Evolutionary conservation across 73 alveolate species (phyloP).

Genomic region (Uronychia binucleata): DNA sequence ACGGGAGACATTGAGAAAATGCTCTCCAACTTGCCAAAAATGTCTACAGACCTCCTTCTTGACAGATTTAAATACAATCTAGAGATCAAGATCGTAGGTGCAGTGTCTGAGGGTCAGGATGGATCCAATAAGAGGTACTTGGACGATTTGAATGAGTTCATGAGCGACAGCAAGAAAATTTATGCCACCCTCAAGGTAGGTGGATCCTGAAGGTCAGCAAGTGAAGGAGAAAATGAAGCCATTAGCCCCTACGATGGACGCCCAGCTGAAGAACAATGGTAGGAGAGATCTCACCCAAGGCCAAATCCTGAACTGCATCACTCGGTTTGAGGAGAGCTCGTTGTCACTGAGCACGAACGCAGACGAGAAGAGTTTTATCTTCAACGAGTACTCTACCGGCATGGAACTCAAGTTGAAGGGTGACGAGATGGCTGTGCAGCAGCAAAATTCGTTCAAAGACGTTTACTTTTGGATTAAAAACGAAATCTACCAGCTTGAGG

Average conservation of each 20-base stretch:
- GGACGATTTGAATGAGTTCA: background rate
- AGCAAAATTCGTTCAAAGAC: conserved; percentile 9
- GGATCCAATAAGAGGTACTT: background rate
- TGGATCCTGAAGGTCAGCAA: no score
- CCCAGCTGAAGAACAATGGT: background rate
- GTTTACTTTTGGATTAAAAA: conserved; percentile 17
- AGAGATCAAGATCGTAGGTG: background rate
- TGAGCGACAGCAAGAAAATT: background rate
- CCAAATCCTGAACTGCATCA: background rate
- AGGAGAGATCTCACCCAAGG: background rate
- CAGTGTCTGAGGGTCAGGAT: background rate
- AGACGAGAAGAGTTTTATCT: background rate
- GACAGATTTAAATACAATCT: background rate
- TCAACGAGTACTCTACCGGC: background rate
- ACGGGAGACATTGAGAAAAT: conserved; percentile 35
- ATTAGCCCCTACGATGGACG: background rate
- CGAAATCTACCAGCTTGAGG: conserved; percentile 15
- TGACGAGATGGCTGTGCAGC: conserved; percentile 4
- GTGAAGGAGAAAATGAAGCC: background rate
- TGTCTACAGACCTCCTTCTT: background rate
- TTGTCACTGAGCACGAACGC: background rate
- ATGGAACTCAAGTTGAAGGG: conserved; percentile 10
- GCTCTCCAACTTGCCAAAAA: conserved; percentile 3
- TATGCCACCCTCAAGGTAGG: background rate
- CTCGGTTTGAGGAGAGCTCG: background rate